Evolutionary conservation across 495 filamentous ascomycete species (phyloP), one percentile per base, ranked within the genome.

Genomic region (Penicillium goetzii): DNA sequence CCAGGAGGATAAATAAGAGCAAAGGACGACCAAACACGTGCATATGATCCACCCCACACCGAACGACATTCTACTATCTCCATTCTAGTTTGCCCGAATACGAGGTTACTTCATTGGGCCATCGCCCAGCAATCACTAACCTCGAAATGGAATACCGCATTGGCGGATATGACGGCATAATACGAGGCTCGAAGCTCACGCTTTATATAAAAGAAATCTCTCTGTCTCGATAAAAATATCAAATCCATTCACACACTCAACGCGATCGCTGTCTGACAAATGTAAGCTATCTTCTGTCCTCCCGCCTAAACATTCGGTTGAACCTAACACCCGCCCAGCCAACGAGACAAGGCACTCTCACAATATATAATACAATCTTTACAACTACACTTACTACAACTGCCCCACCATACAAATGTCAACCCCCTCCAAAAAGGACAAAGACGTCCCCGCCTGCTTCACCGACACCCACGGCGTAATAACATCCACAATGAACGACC

Each of bases 381-480:
- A 32, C 38, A 32, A 57, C 12, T 5, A 40, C 14, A 40, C 1
- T 5, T 17, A 40, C 15, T 17, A 40, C 36, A 14, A 14, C 14
- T 12, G 3, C 4, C 36, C n/a, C 41, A 43, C 41, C 41, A 9
- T 49, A 1, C 32, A 26, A 23, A 60, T 65, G 58, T 28, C 58
- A 28, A n/a, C 15, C 41, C 12, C 33, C 2, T 23, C 38, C 41
- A 65, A 65, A 38, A 65, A 55, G 30, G 52, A 63, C n/a, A 58
- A 71, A 5, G 59, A 66, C 7, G 30, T 68, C 43, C 65, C 62
- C 61, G 59, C 61, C 72, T 86, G 83, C 76, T 88, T 85, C 81
- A 82, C 80, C 65, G 85, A 87, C 55, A 86, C 85, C 30, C 76
- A 85, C 50, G 84, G 85, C 45, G 77, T 87, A 43, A 80, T 86